These are phyloP conservation scores for Epipyxis sp. DNA, from an alignment of 108 stramenopile genomes.

Conservation along the genomic window DNA sequence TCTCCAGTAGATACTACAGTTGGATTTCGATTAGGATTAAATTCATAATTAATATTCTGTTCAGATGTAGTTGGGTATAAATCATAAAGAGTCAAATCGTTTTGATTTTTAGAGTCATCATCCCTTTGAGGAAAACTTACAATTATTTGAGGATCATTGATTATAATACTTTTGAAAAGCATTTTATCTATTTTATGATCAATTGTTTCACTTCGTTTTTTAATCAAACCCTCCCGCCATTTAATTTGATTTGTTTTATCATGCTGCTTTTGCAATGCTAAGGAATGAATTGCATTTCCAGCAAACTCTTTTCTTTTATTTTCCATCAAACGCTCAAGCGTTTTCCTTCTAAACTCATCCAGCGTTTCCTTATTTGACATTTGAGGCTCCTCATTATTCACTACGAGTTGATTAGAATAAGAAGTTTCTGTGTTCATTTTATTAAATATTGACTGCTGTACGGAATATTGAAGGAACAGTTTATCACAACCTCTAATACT, in stretches of 20 bases:
- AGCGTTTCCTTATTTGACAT: too few relatives aligned
- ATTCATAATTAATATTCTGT: background rate
- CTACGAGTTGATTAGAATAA: too few relatives aligned
- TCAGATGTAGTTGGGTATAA: background rate
- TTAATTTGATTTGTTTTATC: background rate
- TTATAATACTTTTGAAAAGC: background rate
- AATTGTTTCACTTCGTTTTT: background rate
- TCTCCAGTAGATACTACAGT: background rate
- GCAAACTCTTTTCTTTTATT: too few relatives aligned
- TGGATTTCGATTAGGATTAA: background rate
- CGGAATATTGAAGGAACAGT: too few relatives aligned
- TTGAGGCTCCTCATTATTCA: too few relatives aligned
- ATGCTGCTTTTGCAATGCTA: background rate
- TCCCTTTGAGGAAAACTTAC: background rate
- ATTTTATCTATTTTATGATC: background rate
- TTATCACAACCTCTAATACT: too few relatives aligned
- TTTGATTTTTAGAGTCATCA: background rate
- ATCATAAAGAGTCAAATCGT: background rate
- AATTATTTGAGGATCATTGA: background rate
- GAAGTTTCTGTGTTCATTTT: too few relatives aligned
- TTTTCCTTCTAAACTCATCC: too few relatives aligned
- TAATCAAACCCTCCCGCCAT: background rate
- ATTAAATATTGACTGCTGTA: too few relatives aligned
- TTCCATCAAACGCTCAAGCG: too few relatives aligned
- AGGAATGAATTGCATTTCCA: too few relatives aligned